phyloP scores from a whole-genome alignment of 352 stramenopile species.

The Pythium folliculosum region DNA sequence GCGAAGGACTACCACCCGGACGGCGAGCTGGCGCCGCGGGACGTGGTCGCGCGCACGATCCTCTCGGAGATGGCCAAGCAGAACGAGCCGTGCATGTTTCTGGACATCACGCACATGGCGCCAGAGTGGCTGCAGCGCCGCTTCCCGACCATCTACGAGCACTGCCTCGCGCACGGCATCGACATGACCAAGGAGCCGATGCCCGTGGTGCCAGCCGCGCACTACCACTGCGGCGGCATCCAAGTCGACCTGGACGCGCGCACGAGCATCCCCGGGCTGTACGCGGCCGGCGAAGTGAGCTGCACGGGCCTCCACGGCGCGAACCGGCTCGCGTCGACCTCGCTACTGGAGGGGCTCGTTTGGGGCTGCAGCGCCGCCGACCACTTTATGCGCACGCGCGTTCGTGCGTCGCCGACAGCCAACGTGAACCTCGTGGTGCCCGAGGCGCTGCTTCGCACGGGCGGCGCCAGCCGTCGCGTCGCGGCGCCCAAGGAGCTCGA shows the following conservation, averaged over 20 bases:
- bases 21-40: constrained; percentile 91
- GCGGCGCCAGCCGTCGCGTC: constrained; percentile 41
- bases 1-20: constrained; percentile 92
- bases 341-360: constrained; percentile 92
- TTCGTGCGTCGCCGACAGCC: constrained; percentile 12
- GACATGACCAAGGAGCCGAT: constrained; percentile 92
- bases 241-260: constrained; percentile 87
- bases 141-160: constrained; percentile 89
- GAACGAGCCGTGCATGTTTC: constrained; percentile 82
- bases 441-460: constrained; percentile 46
- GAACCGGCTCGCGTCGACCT: constrained; percentile 94
- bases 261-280: constrained; percentile 83
- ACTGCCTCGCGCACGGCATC: constrained; percentile 76
- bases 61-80: constrained; percentile 89
- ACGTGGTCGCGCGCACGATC: constrained; percentile 93
- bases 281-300: constrained; percentile 92
- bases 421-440: constrained; percentile 21
- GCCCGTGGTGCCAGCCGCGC: constrained; percentile 90
- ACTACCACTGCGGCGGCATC: constrained; percentile 95
- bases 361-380: constrained; percentile 91
- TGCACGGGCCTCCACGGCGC: constrained; percentile 94
- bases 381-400: constrained; percentile 40
- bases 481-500: constrained; percentile 51
- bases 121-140: constrained; percentile 79
- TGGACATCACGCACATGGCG: constrained; percentile 93